Evolutionary conservation across 495 filamentous ascomycete species (phyloP).

Genomic region (Mytilinidion resinicola): DNA sequence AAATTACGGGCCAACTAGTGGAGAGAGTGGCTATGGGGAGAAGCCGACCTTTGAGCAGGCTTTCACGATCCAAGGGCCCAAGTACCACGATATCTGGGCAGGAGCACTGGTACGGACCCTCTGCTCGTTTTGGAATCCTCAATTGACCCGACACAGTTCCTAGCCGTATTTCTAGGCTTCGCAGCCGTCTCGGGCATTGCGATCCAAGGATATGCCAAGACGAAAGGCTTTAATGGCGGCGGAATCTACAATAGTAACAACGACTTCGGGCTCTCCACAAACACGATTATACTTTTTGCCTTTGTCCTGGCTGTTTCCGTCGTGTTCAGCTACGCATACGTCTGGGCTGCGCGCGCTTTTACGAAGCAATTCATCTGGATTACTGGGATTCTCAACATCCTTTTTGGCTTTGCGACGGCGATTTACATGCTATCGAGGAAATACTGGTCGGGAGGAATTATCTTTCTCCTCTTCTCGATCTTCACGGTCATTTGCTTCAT

Average conservation of each 20-base stretch:
- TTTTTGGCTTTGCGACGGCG: conserved; percentile 59
- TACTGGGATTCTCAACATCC: conserved; percentile 42
- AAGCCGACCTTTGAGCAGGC: conserved; percentile 67
- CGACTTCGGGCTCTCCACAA: conserved; percentile 67
- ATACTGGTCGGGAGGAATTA: conserved; percentile 76
- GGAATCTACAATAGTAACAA: conserved; percentile 65
- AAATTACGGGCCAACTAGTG: conserved; percentile 3
- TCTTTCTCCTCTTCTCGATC: conserved; percentile 74
- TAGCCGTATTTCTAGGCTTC: conserved; percentile 68
- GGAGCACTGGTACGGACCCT: conserved; percentile 55
- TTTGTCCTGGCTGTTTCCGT: conserved; percentile 69
- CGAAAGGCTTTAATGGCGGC: conserved; percentile 58
- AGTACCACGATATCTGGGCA: conserved; percentile 86
- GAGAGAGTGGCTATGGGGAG: conserved; percentile 12
- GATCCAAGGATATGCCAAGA: conserved; percentile 64
- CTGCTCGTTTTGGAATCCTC: neutral
- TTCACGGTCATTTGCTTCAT: conserved; percentile 76
- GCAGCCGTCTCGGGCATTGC: conserved; percentile 69
- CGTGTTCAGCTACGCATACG: conserved; percentile 67
- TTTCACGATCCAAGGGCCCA: conserved; percentile 74
- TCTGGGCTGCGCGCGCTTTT: conserved; percentile 68
- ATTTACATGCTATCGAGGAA: conserved; percentile 59
- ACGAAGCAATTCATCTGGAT: conserved; percentile 90
- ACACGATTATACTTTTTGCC: conserved; percentile 76
- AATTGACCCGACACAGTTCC: conserved; percentile 44